A percentile compares a stretch with the other conserved stretches of the same genome.
Evolutionary conservation across 1,139 yeast genomes (phyloP).

Genomic region (Hansenula sp.): DNA sequence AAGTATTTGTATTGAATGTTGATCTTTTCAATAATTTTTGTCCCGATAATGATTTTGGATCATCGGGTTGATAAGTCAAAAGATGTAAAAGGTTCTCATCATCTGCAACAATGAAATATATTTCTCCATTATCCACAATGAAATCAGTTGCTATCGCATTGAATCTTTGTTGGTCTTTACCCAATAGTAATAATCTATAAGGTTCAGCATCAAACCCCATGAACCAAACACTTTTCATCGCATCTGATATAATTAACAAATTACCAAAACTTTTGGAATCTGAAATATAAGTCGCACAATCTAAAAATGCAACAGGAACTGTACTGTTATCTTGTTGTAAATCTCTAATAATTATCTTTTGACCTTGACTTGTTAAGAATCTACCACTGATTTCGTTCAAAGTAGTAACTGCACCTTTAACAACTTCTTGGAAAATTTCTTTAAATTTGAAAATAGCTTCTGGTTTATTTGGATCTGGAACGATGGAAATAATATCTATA

Average conservation of each 20-base stretch:
- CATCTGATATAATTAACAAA: conserved; percentile 73
- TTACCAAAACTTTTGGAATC: conserved; percentile 85
- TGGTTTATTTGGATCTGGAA: conserved; percentile 87
- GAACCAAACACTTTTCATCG: conserved; percentile 74
- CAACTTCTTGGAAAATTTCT: conserved; percentile 68
- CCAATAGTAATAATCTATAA: conserved; percentile 74
- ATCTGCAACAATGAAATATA: conserved; percentile 70
- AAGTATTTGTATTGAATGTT: conserved; percentile 65
- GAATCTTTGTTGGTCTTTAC: conserved; percentile 65
- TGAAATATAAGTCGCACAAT: conserved; percentile 73
- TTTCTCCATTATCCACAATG: conserved; percentile 64
- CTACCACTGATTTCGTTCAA: conserved; percentile 83
- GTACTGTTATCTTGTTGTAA: conserved; percentile 76
- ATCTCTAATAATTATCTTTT: conserved; percentile 77
- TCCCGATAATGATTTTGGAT: conserved; percentile 78
- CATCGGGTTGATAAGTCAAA: conserved; percentile 89
- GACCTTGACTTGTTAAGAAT: conserved; percentile 84
- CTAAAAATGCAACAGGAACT: conserved; percentile 92
- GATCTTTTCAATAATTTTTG: conserved; percentile 68
- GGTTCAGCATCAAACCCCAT: conserved; percentile 96
- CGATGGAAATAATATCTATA: conserved; percentile 75
- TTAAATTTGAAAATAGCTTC: conserved; percentile 80
- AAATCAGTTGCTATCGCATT: conserved; percentile 68
- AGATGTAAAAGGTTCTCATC: conserved; percentile 66
- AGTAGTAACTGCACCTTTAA: conserved; percentile 82